phyloP scores from a whole-genome alignment of 148 eudicot species.

The Silene uniflora region DNA sequence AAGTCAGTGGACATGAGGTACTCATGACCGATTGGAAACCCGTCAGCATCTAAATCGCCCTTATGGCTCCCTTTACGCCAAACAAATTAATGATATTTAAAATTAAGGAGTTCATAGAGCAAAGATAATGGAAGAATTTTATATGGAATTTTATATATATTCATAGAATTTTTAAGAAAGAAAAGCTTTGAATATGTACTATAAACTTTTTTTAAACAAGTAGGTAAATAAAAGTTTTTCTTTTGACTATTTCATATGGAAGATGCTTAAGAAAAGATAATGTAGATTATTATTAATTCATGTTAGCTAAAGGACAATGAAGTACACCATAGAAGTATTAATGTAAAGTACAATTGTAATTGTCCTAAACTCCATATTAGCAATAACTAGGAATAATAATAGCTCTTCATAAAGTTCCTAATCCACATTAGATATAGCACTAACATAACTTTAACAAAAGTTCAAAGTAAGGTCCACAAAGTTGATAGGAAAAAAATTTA shows the following conservation, averaged over 20 bases:
- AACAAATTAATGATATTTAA: no score
- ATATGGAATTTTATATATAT: not conserved
- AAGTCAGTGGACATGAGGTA: no score
- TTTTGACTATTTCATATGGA: not conserved
- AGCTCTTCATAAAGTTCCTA: not conserved
- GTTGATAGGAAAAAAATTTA: no score
- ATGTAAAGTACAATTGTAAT: not conserved
- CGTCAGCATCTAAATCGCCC: no score
- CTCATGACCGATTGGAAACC: no score
- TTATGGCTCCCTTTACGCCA: no score
- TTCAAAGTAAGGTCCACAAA: no score
- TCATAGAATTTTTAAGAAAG: not conserved
- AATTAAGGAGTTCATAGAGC: not conserved
- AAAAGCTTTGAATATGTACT: not conserved
- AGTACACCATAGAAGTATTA: not conserved
- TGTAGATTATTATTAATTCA: not conserved
- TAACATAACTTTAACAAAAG: not conserved
- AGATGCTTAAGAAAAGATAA: not conserved
- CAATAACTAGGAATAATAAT: not conserved
- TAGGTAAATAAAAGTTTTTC: not conserved
- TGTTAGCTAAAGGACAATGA: not conserved
- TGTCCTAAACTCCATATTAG: not conserved
- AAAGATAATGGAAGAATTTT: not conserved
- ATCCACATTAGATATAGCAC: not conserved
- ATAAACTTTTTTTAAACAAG: not conserved